phyloP scores from a whole-genome alignment of 2,329 filamentous ascomycete species.

The Fusarium liriodendri region DNA sequence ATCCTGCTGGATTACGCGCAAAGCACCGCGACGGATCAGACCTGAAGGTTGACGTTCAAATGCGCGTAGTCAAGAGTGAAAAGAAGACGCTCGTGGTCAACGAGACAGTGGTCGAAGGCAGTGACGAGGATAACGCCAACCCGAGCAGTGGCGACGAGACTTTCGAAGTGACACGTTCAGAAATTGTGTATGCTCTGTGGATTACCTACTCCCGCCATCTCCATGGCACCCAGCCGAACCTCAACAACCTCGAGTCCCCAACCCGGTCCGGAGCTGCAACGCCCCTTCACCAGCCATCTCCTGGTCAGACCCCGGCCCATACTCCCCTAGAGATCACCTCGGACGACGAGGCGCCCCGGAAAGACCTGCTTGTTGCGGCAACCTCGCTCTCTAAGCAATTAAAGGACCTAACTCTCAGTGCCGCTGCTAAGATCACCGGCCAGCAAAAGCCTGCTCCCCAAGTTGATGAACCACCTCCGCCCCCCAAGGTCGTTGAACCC shows the following conservation, averaged over 20 bases:
- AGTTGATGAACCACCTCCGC: slow-evolving; percentile 48
- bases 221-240: slow-evolving; percentile 74
- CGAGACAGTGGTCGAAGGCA: slow-evolving; percentile 72
- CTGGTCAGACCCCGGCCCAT: slow-evolving; percentile 74
- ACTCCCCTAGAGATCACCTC: slow-evolving; percentile 68
- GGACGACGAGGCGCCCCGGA: slow-evolving; percentile 60
- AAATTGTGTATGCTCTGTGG: slow-evolving; percentile 95
- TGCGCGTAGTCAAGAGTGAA: slow-evolving; percentile 94
- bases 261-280: slow-evolving; percentile 73
- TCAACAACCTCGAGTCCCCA: slow-evolving; percentile 72
- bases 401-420: slow-evolving; percentile 66
- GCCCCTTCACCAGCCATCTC: slow-evolving; percentile 81
- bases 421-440: slow-evolving; percentile 65
- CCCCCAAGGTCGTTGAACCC: slow-evolving; percentile 51
- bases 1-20: slow-evolving; percentile 85
- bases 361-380: slow-evolving; percentile 54
- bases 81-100: slow-evolving; percentile 71
- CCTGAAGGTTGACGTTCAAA: slow-evolving; percentile 94
- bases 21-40: slow-evolving; percentile 91
- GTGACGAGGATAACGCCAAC: slow-evolving; percentile 63
- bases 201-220: slow-evolving; percentile 95
- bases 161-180: slow-evolving; percentile 67
- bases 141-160: slow-evolving; percentile 52
- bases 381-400: slow-evolving; percentile 66
- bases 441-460: slow-evolving; percentile 48